Evolutionary conservation across 176 grass and related monocot species (phyloP).

Genomic region (Raddia guianensis): DNA sequence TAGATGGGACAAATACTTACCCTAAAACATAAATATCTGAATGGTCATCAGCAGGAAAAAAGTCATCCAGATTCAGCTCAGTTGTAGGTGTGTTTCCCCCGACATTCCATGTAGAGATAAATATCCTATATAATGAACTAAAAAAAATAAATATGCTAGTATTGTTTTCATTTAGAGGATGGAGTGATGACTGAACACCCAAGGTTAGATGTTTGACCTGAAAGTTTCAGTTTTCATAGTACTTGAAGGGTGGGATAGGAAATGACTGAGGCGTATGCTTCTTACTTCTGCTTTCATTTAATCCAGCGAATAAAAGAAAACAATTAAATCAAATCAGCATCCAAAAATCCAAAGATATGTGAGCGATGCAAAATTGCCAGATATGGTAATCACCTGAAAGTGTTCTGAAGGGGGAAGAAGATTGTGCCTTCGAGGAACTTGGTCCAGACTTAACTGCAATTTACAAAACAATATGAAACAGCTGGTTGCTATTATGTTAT

Average conservation of each 20-base stretch:
- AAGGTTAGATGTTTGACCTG: constrained; percentile 57
- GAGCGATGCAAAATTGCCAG: constrained; percentile 2
- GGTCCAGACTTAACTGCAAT: constrained; percentile 48
- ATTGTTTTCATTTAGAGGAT: background rate
- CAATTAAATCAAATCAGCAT: constrained; percentile 28
- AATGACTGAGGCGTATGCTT: constrained; percentile 67
- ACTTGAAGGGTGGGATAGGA: constrained; percentile 54
- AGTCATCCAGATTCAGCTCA: constrained; percentile 71
- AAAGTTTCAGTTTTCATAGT: constrained; percentile 57
- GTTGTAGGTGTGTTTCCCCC: constrained; percentile 78
- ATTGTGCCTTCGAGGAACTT: constrained; percentile 57
- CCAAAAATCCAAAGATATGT: background rate
- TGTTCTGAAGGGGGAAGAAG: constrained; percentile 63
- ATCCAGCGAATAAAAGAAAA: constrained; percentile 29
- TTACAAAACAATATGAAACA: constrained; percentile 27
- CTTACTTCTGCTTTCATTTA: constrained; percentile 60
- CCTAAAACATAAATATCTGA: constrained; percentile 96
- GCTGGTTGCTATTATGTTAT: constrained; percentile 27
- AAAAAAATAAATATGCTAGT: constrained; percentile 32
- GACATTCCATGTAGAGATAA: constrained; percentile 95
- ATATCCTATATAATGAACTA: constrained; percentile 63
- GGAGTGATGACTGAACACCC: constrained; percentile 8
- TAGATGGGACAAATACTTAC: constrained; percentile 49
- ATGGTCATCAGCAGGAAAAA: constrained; percentile 74
- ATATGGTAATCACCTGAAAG: constrained; percentile 57